Percentiles rank a stretch among this genome's conserved stretches.
Conservation (phyloP, 164 flowering plant species). For the Tinospora cordifolia region DNA sequence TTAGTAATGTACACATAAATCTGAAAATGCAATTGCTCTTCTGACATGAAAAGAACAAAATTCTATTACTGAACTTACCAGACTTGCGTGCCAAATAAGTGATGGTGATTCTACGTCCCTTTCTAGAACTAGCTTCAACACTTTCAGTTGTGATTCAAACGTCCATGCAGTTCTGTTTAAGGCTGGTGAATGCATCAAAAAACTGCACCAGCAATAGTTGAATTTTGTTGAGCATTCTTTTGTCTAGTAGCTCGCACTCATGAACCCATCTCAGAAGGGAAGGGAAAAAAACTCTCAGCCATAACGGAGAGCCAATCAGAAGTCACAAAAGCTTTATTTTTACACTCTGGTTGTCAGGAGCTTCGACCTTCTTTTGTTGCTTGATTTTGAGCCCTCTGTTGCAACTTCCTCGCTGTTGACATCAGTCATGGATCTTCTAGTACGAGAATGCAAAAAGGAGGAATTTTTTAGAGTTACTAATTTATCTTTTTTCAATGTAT, state of each 20-base stretch:
- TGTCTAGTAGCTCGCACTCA: not conserved
- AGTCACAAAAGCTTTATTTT: conserved; percentile 3
- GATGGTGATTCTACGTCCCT: not conserved
- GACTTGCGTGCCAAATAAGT: not conserved
- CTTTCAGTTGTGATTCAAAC: not conserved
- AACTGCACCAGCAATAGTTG: not conserved
- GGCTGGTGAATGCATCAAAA: not conserved
- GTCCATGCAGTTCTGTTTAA: too few relatives aligned
- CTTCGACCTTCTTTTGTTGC: conserved; percentile 29
- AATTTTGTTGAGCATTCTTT: too few relatives aligned
- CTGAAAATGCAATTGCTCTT: conserved; percentile 2
- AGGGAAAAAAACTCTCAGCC: not conserved
- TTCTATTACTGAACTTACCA: not conserved
- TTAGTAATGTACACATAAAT: conserved; percentile 13
- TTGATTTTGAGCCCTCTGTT: conserved; percentile 17
- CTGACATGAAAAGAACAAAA: not conserved
- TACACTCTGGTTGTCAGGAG: conserved; percentile 48
- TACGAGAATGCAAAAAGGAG: conserved; percentile 30
- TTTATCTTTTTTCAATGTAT: conserved; percentile 26
- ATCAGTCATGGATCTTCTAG: conserved; percentile 24
- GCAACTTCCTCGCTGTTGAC: conserved; percentile 19
- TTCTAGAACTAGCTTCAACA: not conserved
- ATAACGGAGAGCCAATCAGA: not conserved
- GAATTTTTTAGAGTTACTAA: conserved; percentile 43
- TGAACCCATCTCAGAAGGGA: not conserved